These are phyloP conservation scores for Neurospora discreta DNA, from an alignment of 495 filamentous ascomycete species.

Conservation along the genomic window DNA sequence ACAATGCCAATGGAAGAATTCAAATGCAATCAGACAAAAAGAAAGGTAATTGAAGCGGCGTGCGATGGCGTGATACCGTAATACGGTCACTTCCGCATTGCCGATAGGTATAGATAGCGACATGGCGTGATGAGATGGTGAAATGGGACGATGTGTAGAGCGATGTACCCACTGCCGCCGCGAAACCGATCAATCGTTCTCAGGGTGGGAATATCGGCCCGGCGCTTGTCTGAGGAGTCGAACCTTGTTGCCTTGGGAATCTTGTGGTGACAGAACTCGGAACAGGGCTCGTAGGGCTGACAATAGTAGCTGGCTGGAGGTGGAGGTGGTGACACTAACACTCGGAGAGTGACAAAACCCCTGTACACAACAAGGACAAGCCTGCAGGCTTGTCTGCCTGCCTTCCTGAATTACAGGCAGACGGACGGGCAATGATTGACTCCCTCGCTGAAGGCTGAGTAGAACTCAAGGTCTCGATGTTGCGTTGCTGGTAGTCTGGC, in stretches of 20 bases:
- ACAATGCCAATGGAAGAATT: background rate
- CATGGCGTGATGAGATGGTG: background rate
- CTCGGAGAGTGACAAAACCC: background rate
- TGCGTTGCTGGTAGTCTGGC: background rate
- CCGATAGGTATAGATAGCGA: background rate
- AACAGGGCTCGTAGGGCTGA: background rate
- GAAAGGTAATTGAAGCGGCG: background rate
- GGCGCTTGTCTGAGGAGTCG: background rate
- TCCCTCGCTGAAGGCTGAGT: background rate
- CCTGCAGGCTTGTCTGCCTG: background rate
- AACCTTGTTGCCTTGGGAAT: background rate
- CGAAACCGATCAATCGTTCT: background rate
- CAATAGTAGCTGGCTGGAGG: background rate
- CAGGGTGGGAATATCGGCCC: background rate
- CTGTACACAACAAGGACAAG: background rate
- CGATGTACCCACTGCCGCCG: background rate
- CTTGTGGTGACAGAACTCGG: background rate
- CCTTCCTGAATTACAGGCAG: background rate
- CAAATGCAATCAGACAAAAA: background rate
- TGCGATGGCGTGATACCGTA: background rate
- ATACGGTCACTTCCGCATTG: background rate
- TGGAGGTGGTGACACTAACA: background rate
- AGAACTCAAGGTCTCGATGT: background rate
- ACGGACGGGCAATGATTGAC: background rate
- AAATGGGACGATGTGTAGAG: background rate